Conservation (phyloP, 1,284 basidiomycete genomes). For the Cryptococcus sp. region DNA sequence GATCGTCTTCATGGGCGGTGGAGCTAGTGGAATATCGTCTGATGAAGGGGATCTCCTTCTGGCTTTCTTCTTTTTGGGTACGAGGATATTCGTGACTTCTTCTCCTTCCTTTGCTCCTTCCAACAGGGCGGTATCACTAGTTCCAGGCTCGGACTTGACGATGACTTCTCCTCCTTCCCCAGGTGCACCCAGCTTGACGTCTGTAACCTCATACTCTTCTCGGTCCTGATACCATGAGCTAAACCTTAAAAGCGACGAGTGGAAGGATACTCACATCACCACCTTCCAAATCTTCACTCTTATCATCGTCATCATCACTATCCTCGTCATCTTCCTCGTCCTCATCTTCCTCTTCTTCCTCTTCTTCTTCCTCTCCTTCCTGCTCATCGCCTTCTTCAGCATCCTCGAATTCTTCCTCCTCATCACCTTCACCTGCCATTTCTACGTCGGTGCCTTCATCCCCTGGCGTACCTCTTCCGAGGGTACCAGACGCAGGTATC, state of each 20-base stretch:
- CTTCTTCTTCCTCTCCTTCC: conserved; percentile 16
- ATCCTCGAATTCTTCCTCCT: conserved; percentile 60
- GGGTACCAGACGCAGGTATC: not conserved
- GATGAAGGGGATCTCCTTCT: conserved; percentile 21
- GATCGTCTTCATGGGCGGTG: conserved; percentile 41
- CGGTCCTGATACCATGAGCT: not conserved
- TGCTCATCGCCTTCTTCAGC: conserved; percentile 34
- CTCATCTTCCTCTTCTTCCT: conserved; percentile 10
- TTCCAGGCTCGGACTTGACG: not conserved
- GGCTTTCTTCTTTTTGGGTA: conserved; percentile 31
- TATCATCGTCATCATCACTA: conserved; percentile 12
- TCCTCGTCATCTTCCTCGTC: conserved; percentile 20
- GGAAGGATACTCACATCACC: conserved; percentile 9
- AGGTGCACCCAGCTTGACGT: conserved; percentile 2
- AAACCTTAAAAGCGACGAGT: not conserved
- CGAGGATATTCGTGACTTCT: conserved; percentile 15
- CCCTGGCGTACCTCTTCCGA: not conserved
- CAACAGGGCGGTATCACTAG: not conserved
- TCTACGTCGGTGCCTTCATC: conserved; percentile 7
- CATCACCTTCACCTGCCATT: conserved; percentile 9
- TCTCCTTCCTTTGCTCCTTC: conserved; percentile 5
- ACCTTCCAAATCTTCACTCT: conserved; percentile 17
- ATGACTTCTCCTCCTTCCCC: not conserved
- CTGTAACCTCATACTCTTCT: conserved; percentile 7
- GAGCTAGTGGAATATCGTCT: conserved; percentile 39